Evolutionary conservation across 2,329 filamentous ascomycete genomes (phyloP), one percentile per base, ranked within the genome.

Genomic region (Triangularia verruculosa): DNA sequence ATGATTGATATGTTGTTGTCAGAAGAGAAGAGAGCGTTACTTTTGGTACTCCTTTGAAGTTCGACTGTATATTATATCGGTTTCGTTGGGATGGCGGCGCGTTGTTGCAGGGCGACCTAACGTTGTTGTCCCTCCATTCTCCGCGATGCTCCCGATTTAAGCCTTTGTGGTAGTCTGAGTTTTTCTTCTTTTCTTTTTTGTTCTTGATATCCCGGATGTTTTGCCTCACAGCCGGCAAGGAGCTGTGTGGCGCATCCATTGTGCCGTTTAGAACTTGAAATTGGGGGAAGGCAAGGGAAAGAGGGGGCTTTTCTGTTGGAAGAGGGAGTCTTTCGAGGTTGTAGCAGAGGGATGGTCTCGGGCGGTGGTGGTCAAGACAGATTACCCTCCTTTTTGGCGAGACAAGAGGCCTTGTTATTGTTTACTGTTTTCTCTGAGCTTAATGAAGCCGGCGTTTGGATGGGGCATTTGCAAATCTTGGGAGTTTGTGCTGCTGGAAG

Each of bases 381-480:
- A 54, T 6, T 54, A 24, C 51, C 64, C 64, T 57, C 64, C 63
- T 64, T 68, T 34, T 25, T 5, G n/a, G 27, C 39, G 39, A 47
- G 39, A 47, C 39, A 47, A 28, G n/a, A 20, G 17, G 39, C 51
- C 2, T 54, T 57, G 47, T 15, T 55, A 20, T 47, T 66, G 64
- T 68, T 69, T 69, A 61, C 59, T 64, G 62, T 64, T 68, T 66
- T 65, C 61, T 70, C 65, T 67, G 71, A 74, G 72, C 72, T 57
- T 28, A 57, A 43, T 61, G 52, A 61, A 61, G 59, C 59, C 59
- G 59, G 59, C 52, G 52, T 61, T 61, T 61, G 59, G 59, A 57
- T 61, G 59, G 51, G 51, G 32, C 34, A 56, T 57, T 51, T 57
- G 56, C 56, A 43, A 58, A 43, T 53, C 30, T 43, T 56, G 25